Percentiles rank a stretch among this genome's conserved stretches.
These are phyloP conservation scores for Aspergillus sp. DNA, from an alignment of 2,329 filamentous ascomycete species.

Conservation along the genomic window DNA sequence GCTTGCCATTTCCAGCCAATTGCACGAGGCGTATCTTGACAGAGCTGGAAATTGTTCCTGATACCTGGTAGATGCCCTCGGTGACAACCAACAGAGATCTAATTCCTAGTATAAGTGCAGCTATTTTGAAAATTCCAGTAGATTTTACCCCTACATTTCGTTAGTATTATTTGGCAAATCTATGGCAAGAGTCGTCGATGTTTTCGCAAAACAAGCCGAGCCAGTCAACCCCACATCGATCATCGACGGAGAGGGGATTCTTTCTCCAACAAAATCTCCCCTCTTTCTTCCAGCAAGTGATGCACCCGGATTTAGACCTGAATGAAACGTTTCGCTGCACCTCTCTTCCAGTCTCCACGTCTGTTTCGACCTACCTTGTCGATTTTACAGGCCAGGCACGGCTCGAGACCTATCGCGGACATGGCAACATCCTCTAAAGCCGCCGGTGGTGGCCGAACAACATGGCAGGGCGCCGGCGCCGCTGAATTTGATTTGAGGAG, in stretches of 20 bases:
- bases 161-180: too few relatives aligned
- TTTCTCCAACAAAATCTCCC: neutral
- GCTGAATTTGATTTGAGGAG: conserved; percentile 59
- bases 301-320: neutral
- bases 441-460: conserved; percentile 23
- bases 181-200: neutral
- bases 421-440: conserved; percentile 18
- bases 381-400: conserved; percentile 5
- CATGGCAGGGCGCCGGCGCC: conserved; percentile 49
- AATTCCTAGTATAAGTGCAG: neutral
- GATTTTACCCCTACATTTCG: neutral
- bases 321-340: conserved; percentile 15
- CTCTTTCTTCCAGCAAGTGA: neutral
- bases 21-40: neutral
- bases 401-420: conserved; percentile 22
- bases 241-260: neutral
- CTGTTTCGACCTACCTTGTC: conserved; percentile 3
- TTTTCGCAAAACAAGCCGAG: neutral
- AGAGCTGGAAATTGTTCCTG: neutral
- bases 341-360: conserved; percentile 13
- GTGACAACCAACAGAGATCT: neutral
- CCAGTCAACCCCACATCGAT: conserved; percentile 1
- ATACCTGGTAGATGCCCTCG: neutral
- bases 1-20: neutral
- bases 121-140: neutral